phyloP scores from a whole-genome alignment of 441 rosid species.

The Jatropha multifida region DNA sequence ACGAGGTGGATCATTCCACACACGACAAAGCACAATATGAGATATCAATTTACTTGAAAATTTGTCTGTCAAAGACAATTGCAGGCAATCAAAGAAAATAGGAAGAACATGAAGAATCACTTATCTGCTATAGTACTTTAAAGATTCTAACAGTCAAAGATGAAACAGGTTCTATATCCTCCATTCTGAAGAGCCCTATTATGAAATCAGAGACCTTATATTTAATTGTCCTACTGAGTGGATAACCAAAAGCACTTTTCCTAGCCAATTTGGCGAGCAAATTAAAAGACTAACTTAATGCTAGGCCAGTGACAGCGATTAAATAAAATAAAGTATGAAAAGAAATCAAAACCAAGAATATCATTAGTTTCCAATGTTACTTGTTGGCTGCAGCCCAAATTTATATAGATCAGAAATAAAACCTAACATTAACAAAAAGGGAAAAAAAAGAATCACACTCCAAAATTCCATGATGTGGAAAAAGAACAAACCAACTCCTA shows the following conservation, averaged over 20 bases:
- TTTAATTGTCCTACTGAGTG: too few relatives aligned
- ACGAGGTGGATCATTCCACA: neutral
- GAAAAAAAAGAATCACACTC: neutral
- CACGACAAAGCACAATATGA: too few relatives aligned
- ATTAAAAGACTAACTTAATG: neutral
- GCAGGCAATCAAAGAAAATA: neutral
- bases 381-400: neutral
- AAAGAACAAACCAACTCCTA: neutral
- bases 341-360: neutral
- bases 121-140: neutral
- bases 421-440: neutral
- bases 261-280: neutral
- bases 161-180: neutral
- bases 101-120: neutral
- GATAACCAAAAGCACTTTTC: constrained; percentile 1
- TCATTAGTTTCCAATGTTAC: neutral
- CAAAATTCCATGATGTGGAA: neutral
- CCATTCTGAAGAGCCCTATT: neutral
- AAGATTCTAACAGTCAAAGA: neutral
- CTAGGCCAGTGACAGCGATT: neutral
- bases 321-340: neutral
- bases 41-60: neutral
- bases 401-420: neutral
- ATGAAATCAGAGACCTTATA: neutral
- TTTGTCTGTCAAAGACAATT: neutral